phyloP scores from a whole-genome alignment of 2,329 filamentous ascomycete genomes.

The Lanzia echinophila region DNA sequence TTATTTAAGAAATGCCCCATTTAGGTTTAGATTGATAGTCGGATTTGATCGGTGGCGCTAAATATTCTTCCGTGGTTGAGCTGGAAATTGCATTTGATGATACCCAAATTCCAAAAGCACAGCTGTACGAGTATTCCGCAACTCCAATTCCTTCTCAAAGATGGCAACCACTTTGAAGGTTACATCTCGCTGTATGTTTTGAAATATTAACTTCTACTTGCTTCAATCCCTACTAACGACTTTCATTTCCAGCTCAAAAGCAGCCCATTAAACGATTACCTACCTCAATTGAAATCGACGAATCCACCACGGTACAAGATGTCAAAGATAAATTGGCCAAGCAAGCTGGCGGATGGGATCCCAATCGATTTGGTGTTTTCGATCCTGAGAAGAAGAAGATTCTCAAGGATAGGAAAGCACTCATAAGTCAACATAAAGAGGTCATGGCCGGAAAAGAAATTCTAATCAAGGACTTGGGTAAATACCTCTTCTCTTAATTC shows the following conservation, averaged over 20 bases:
- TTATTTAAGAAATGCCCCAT: too few relatives aligned
- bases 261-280: conserved; percentile 41
- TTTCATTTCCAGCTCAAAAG: conserved; percentile 28
- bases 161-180: conserved; percentile 11
- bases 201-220: too few relatives aligned
- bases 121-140: neutral
- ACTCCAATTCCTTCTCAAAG: neutral
- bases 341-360: conserved; percentile 45
- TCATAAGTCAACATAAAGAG: conserved; percentile 42
- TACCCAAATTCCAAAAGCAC: neutral
- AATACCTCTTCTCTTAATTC: conserved; percentile 21
- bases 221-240: too few relatives aligned
- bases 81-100: neutral
- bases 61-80: too few relatives aligned
- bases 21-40: too few relatives aligned
- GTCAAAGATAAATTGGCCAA: conserved; percentile 51
- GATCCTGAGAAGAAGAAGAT: conserved; percentile 55
- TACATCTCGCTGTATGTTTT: conserved; percentile 8
- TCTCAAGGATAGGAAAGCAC: conserved; percentile 54
- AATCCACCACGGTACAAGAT: conserved; percentile 50
- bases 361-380: conserved; percentile 56
- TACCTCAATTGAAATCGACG: conserved; percentile 41
- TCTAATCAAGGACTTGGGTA: conserved; percentile 91
- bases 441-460: conserved; percentile 50
- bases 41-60: too few relatives aligned